These are phyloP conservation scores for Jamesozyma rosinii DNA, from an alignment of 805 yeast species.

Conservation along the genomic window DNA sequence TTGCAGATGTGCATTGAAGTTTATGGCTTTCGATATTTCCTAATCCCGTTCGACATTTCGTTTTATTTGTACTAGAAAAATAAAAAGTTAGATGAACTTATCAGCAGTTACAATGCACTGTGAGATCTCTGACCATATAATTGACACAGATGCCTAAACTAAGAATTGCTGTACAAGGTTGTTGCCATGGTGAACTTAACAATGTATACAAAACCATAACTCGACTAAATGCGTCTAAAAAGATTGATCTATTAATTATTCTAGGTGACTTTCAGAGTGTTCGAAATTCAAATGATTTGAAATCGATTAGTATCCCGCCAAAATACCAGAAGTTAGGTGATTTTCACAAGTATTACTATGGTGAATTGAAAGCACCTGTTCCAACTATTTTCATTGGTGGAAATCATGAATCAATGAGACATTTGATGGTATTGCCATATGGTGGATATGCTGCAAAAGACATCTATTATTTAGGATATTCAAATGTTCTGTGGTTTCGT, in stretches of 20 bases:
- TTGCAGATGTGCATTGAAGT: too few species aligned
- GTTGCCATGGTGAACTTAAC: conserved; percentile 76
- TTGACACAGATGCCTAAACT: conserved; percentile 16
- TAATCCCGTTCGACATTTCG: too few species aligned
- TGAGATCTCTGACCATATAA: too few species aligned
- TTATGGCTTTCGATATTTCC: too few species aligned
- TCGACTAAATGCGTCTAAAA: conserved; percentile 12
- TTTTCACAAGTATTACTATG: conserved; percentile 66
- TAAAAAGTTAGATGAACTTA: too few species aligned
- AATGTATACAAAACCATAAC: conserved; percentile 41
- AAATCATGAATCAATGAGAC: conserved; percentile 85
- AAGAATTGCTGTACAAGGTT: conserved; percentile 71
- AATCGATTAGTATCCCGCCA: conserved; percentile 65
- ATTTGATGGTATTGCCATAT: conserved; percentile 56
- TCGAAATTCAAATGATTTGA: conserved; percentile 52
- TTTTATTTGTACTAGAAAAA: too few species aligned
- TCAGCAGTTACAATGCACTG: too few species aligned
- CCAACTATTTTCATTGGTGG: conserved; percentile 85
- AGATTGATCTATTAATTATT: conserved; percentile 56
- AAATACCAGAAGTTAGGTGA: conserved; percentile 74
- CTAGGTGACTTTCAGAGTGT: conserved; percentile 91
- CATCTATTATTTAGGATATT: conserved; percentile 75
- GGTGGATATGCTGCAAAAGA: conserved; percentile 95
- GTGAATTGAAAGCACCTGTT: conserved; percentile 51
- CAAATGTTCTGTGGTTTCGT: conserved; percentile 61